Evolutionary conservation across 176 grass and related monocot genomes (phyloP).

Genomic region (Carex pumila): DNA sequence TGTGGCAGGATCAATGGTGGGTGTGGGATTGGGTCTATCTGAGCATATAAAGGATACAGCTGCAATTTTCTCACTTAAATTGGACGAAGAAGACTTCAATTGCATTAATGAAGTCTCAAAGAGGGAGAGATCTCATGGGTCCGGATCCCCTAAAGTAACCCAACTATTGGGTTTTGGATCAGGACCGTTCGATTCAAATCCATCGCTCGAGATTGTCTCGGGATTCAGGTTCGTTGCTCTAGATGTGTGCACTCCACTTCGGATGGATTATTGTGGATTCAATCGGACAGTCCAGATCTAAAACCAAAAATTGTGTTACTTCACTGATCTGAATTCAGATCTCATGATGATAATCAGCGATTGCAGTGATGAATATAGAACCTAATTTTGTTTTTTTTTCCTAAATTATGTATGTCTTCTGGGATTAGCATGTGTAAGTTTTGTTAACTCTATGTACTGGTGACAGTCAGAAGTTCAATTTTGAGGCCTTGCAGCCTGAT

Average conservation of each 20-base stretch:
- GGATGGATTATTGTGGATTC: too few species aligned
- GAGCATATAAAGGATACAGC: constrained; percentile 81
- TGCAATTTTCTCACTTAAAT: constrained; percentile 51
- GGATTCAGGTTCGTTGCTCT: too few species aligned
- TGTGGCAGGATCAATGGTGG: constrained; percentile 90
- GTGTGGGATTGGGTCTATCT: constrained; percentile 69
- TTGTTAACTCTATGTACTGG: not conserved
- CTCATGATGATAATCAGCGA: constrained; percentile 65
- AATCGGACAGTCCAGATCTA: too few species aligned
- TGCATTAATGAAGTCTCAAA: constrained; percentile 51
- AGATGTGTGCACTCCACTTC: too few species aligned
- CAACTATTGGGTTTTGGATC: too few species aligned
- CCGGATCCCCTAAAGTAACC: too few species aligned
- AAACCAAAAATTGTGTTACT: too few species aligned
- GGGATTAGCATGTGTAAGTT: too few species aligned
- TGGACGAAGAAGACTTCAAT: constrained; percentile 87
- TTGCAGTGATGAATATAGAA: constrained; percentile 80
- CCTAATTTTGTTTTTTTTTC: not conserved
- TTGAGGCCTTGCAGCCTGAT: too few species aligned
- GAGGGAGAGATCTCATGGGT: constrained; percentile 18
- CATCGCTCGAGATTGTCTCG: too few species aligned
- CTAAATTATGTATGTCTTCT: too few species aligned
- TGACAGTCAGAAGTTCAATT: not conserved
- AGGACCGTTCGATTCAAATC: too few species aligned
- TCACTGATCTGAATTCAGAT: constrained; percentile 7